phyloP scores from a whole-genome alignment of 2,329 filamentous ascomycete species.

The Colletotrichum shisoi region DNA sequence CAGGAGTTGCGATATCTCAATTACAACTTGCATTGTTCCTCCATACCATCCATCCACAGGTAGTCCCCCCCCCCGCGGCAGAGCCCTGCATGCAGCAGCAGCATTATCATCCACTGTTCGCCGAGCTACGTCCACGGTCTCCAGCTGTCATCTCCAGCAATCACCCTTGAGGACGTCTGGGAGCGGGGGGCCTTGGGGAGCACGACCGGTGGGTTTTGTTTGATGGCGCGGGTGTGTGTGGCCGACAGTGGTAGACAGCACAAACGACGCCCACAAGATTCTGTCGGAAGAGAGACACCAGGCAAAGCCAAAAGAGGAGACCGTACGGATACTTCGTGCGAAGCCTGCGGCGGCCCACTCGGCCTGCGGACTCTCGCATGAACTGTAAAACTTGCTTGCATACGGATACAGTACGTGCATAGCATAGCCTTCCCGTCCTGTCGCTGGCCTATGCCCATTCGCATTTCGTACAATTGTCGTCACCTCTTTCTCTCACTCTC shows the following conservation, averaged over 20 bases:
- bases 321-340: slow-evolving; percentile 1
- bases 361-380: slow-evolving; percentile 35
- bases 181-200: slow-evolving; percentile 5
- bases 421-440: slow-evolving; percentile 33
- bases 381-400: slow-evolving; percentile 40
- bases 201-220: not conserved
- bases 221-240: not conserved
- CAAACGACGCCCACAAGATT: slow-evolving; percentile 5
- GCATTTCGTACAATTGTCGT: slow-evolving; percentile 36
- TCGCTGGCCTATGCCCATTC: slow-evolving; percentile 28
- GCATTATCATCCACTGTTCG: slow-evolving; percentile 14
- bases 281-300: not conserved
- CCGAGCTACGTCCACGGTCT: slow-evolving; percentile 26
- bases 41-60: slow-evolving; percentile 23
- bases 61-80: slow-evolving; percentile 8
- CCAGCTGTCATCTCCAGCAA: slow-evolving; percentile 27
- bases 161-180: slow-evolving; percentile 12
- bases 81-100: slow-evolving; percentile 26
- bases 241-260: not conserved
- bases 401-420: slow-evolving; percentile 30
- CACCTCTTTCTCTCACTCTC: slow-evolving; percentile 13
- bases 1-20: slow-evolving; percentile 15
- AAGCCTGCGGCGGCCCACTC: slow-evolving; percentile 17
- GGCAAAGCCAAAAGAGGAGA: slow-evolving; percentile 11
- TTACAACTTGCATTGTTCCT: slow-evolving; percentile 21